These are phyloP conservation scores for Erysimum cheiri DNA, from an alignment of 441 rosid genomes.

Conservation along the genomic window DNA sequence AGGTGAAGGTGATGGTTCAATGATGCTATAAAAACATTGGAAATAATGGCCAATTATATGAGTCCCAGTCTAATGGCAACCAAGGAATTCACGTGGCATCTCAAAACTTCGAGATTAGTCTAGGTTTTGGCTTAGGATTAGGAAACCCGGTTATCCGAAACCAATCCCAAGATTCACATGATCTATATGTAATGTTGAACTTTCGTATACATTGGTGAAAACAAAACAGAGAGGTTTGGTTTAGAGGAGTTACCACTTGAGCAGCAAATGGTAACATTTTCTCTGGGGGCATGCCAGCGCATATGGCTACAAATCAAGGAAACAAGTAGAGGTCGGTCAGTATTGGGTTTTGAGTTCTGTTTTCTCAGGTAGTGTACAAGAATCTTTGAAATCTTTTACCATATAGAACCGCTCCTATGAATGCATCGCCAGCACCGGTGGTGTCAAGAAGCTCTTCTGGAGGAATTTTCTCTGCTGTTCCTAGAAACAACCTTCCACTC, in stretches of 20 bases:
- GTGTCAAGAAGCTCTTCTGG: constrained; percentile 81
- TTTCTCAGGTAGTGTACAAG: background rate
- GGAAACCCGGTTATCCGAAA: background rate
- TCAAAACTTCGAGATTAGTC: background rate
- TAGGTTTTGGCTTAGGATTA: background rate
- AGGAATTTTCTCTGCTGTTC: constrained; percentile 86
- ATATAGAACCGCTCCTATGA: constrained; percentile 80
- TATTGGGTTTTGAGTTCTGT: constrained; percentile 17
- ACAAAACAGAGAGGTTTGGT: constrained; percentile 17
- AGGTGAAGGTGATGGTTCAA: background rate
- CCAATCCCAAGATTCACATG: constrained; percentile 1
- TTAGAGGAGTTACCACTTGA: constrained; percentile 51
- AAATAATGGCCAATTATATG: constrained; percentile 17
- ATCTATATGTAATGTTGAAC: constrained; percentile 16
- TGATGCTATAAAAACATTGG: constrained; percentile 11
- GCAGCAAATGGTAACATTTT: constrained; percentile 84
- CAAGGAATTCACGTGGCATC: background rate
- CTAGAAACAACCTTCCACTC: constrained; percentile 66
- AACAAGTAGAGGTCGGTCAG: constrained; percentile 17
- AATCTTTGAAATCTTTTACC: constrained; percentile 49
- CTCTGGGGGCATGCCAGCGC: constrained; percentile 73
- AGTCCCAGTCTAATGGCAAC: constrained; percentile 7
- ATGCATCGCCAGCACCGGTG: constrained; percentile 97
- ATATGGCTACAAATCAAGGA: constrained; percentile 54
- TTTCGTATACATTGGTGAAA: constrained; percentile 10